Evolutionary conservation across 306 rosid species (phyloP).

Genomic region (Quercus gilva): DNA sequence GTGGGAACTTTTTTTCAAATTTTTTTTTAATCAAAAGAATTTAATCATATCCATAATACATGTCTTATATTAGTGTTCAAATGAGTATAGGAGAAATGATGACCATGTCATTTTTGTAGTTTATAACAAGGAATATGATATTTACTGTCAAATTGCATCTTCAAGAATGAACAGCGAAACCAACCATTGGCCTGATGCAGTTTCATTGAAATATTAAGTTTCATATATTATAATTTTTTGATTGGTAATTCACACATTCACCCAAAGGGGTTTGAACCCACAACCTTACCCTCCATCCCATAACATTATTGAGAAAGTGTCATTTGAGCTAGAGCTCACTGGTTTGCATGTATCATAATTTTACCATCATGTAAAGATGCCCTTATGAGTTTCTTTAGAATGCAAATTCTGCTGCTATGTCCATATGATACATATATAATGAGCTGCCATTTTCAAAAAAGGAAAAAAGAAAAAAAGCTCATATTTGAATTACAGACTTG

Average conservation of each 20-base stretch:
- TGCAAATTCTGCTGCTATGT: not conserved
- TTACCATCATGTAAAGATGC: not conserved
- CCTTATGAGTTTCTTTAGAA: not conserved
- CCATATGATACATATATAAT: not conserved
- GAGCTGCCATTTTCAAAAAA: slow-evolving; percentile 16
- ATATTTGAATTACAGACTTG: slow-evolving; percentile 52
- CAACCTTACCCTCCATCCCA: too few species aligned
- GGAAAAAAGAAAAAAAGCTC: not conserved
- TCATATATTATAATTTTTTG: not conserved
- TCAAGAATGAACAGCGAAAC: not conserved
- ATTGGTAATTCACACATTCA: too few species aligned
- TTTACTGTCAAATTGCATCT: not conserved
- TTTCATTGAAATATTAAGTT: not conserved
- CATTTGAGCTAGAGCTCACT: too few species aligned
- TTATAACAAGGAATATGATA: not conserved
- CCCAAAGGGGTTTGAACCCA: too few species aligned
- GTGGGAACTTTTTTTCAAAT: slow-evolving; percentile 33
- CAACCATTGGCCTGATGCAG: slow-evolving; percentile 7
- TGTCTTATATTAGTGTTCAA: not conserved
- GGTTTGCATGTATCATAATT: not conserved
- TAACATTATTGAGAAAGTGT: too few species aligned
- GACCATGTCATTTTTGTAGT: not conserved
- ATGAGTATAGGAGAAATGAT: not conserved
- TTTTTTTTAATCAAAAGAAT: not conserved
- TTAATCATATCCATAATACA: not conserved